Percentiles rank a stretch among this genome's conserved stretches.
Evolutionary conservation across 2,329 filamentous ascomycete genomes (phyloP).

Genomic region (Xenoacremonium recifei): DNA sequence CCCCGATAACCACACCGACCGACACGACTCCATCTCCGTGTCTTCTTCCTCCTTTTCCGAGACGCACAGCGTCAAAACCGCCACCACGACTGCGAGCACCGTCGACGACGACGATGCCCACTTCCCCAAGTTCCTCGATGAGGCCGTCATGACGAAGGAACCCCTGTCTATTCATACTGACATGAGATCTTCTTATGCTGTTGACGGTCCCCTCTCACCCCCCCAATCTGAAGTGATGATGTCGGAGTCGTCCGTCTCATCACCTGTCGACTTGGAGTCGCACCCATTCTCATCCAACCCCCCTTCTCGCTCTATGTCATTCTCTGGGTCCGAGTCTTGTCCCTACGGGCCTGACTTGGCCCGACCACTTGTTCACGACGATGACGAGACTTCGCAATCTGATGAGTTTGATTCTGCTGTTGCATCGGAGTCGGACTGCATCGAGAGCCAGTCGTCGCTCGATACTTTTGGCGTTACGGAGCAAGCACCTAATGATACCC

Average conservation of each 20-base stretch:
- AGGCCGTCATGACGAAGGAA: conserved; percentile 44
- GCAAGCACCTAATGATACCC: conserved; percentile 14
- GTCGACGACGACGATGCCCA: conserved; percentile 36
- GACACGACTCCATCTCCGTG: conserved; percentile 34
- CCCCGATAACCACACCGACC: conserved; percentile 46
- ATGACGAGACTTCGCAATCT: conserved; percentile 45
- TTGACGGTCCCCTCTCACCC: conserved; percentile 32
- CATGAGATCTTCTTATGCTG: conserved; percentile 16
- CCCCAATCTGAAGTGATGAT: conserved; percentile 51
- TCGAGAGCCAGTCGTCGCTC: conserved; percentile 36
- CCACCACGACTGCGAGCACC: conserved; percentile 39
- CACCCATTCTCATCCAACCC: conserved; percentile 36
- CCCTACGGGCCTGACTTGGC: conserved; percentile 31
- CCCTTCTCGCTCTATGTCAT: conserved; percentile 49
- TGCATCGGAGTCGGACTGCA: conserved; percentile 46
- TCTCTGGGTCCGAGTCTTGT: conserved; percentile 50
- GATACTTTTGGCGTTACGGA: conserved; percentile 30
- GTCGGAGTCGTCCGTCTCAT: conserved; percentile 42
- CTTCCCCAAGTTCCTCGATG: conserved; percentile 41
- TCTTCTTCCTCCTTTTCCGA: conserved; percentile 39
- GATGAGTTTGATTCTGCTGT: conserved; percentile 43
- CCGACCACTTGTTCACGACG: conserved; percentile 32
- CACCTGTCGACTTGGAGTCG: conserved; percentile 33
- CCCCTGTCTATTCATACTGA: conserved; percentile 32
- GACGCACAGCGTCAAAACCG: conserved; percentile 34